phyloP scores from a whole-genome alignment of 345 rosid genomes.

The Erysimum cheiranthoides region DNA sequence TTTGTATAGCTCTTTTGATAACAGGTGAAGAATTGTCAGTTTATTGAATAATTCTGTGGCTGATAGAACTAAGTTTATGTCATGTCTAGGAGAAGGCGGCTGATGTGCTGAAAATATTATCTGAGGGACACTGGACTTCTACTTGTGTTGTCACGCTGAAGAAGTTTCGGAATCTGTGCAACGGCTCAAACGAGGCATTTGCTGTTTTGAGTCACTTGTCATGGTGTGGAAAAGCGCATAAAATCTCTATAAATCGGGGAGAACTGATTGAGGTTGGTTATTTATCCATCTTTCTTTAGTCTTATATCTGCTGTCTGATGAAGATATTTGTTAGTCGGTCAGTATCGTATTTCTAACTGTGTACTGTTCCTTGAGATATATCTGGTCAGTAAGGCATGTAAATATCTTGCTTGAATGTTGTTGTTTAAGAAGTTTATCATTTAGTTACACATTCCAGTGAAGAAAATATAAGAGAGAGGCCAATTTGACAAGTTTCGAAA shows the following conservation, averaged over 20 bases:
- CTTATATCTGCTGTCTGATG: neutral
- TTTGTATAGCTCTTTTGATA: slow-evolving; percentile 7
- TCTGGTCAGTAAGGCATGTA: neutral
- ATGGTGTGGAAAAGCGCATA: slow-evolving; percentile 65
- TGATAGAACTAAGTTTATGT: slow-evolving; percentile 7
- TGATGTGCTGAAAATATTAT: slow-evolving; percentile 40
- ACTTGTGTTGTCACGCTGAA: slow-evolving; percentile 64
- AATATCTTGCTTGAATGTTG: slow-evolving; percentile 13
- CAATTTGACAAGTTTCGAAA: slow-evolving; percentile 1
- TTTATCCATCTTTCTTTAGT: neutral
- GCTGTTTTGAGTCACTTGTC: slow-evolving; percentile 72
- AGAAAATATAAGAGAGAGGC: neutral
- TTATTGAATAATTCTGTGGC: neutral
- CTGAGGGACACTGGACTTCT: slow-evolving; percentile 49
- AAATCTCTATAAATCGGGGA: slow-evolving; percentile 56
- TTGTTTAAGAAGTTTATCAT: neutral
- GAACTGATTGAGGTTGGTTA: slow-evolving; percentile 70
- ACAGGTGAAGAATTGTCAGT: neutral
- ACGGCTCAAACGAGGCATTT: slow-evolving; percentile 66
- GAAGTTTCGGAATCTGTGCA: slow-evolving; percentile 66
- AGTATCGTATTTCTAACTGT: neutral
- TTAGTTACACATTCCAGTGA: neutral
- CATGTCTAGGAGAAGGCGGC: slow-evolving; percentile 42
- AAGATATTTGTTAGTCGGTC: neutral
- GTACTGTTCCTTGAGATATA: slow-evolving; percentile 9